Evolutionary conservation across 1,139 yeast genomes (phyloP).

Genomic region (Magnusiomyces paraingens): DNA sequence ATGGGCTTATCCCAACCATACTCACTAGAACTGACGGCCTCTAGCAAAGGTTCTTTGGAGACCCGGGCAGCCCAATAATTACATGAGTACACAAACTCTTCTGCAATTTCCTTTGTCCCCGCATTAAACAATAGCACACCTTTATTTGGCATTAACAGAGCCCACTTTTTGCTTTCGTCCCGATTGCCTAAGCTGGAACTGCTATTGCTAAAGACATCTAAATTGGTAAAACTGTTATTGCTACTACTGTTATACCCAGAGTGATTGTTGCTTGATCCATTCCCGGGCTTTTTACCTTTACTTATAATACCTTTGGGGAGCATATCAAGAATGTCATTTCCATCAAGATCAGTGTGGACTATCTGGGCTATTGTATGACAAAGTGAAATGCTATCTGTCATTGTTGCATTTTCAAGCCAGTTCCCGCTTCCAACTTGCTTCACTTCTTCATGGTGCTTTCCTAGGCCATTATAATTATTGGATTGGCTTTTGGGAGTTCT

Average conservation of each 20-base stretch:
- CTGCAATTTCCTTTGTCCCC: conserved; percentile 62
- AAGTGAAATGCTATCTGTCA: conserved; percentile 29
- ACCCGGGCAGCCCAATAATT: conserved; percentile 89
- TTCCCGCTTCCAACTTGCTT: conserved; percentile 53
- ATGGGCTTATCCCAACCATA: conserved; percentile 63
- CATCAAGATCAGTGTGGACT: conserved; percentile 16
- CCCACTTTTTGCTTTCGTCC: conserved; percentile 27
- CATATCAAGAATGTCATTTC: conserved; percentile 13
- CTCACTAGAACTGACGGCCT: conserved; percentile 64
- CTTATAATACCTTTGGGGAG: conserved; percentile 5
- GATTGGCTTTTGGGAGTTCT: no score
- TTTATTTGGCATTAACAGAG: conserved; percentile 34
- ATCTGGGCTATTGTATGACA: conserved; percentile 32
- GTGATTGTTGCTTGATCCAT: no score
- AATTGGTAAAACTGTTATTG: conserved; percentile 20
- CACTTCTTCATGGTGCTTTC: not conserved
- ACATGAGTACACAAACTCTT: conserved; percentile 67
- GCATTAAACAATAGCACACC: conserved; percentile 37
- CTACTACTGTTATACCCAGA: no score
- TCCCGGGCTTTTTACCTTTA: no score
- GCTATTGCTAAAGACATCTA: conserved; percentile 21
- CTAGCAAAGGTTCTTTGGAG: conserved; percentile 64
- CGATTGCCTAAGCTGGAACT: conserved; percentile 6
- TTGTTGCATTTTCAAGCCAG: conserved; percentile 44
- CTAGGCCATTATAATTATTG: no score